Conservation (phyloP, 2,329 filamentous ascomycete genomes). For the Coniochaeta hoffmannii region DNA sequence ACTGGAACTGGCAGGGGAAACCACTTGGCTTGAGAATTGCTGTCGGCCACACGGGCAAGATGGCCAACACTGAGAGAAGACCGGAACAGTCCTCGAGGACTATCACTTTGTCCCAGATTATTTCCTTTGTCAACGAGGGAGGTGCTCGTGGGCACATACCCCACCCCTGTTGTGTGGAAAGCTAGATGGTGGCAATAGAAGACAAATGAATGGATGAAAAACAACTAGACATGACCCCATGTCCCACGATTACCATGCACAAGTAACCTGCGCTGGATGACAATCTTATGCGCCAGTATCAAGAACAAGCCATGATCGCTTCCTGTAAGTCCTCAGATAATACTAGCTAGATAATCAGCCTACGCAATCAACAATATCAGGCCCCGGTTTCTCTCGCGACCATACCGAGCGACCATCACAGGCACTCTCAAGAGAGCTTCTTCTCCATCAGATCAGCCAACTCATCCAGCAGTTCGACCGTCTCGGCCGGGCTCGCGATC, state of each 20-base stretch:
- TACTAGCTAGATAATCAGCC: not conserved
- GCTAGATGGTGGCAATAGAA: not conserved
- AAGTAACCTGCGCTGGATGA: not conserved
- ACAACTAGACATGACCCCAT: not conserved
- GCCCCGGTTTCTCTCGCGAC: no score
- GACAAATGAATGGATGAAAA: not conserved
- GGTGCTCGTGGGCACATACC: not conserved
- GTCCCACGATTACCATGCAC: no score
- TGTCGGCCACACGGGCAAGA: not conserved
- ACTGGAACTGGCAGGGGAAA: not conserved
- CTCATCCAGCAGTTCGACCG: slow-evolving; percentile 83
- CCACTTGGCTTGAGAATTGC: not conserved
- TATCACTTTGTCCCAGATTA: not conserved
- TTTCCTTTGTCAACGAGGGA: not conserved
- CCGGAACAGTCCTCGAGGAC: not conserved
- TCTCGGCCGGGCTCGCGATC: slow-evolving; percentile 91
- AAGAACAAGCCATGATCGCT: not conserved
- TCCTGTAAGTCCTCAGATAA: not conserved
- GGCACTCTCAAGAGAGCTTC: slow-evolving; percentile 24
- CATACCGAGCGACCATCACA: no score
- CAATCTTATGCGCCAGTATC: not conserved
- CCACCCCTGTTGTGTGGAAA: not conserved
- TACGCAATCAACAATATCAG: no score
- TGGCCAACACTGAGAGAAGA: not conserved
- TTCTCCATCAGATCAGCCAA: slow-evolving; percentile 52